Base-by-base conservation (phyloP, 2,329 filamentous ascomycete species). In the Atkinsonella hypoxylon region DNA sequence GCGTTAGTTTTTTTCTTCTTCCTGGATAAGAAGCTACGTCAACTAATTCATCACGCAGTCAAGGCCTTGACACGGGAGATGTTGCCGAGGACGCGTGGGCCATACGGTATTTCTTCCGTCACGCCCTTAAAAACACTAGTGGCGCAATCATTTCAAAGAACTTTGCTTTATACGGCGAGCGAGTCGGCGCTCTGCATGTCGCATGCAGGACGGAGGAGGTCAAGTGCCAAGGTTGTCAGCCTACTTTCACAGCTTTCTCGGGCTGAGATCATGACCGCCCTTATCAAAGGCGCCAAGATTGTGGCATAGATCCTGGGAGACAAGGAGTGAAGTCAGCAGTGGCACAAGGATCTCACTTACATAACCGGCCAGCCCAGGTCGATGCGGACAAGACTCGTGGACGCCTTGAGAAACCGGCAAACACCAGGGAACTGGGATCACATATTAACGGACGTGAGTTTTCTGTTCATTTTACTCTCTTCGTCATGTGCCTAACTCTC, bases 371-470 rank as follows among this genome's bases (percentile, higher is more conserved):
- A 43, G 13, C 15, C 51, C 45, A 47, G 22, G 17, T 32, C 44
- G 62, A 95, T 95, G 89, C 81, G 89, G 55, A 79, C 78, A 62
- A 79, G 78, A 1, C 71, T 95, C n/a, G 26, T 39, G 30, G 46
- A 22, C 46, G 59, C 45, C 15, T 32, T 69, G 5, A 48, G 57
- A 31, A 53, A 53, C 18, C 51, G 56, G 12, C 52, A 48, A 4
- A 61, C 58, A 3, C 57, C 57, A 3, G 64, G 64, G 11, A 13
- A 44, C 13, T 44, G 41, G 41, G 41, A 44, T 44, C 41, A 44
- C 18, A 44, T 44, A 26, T 26, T 26, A 26, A 26, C 22, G 22
- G 22, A 26, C 6, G 22, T 26, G 6, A 26, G 6, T 3, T 6
- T 26, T 26, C 22, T 6, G 3, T 3, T 26, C 6, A 3, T 26